A percentile compares a stretch with the other conserved stretches of the same genome.
Evolutionary conservation across 2,329 filamentous ascomycete species (phyloP).

Genomic region (Tympanopsis confertula): DNA sequence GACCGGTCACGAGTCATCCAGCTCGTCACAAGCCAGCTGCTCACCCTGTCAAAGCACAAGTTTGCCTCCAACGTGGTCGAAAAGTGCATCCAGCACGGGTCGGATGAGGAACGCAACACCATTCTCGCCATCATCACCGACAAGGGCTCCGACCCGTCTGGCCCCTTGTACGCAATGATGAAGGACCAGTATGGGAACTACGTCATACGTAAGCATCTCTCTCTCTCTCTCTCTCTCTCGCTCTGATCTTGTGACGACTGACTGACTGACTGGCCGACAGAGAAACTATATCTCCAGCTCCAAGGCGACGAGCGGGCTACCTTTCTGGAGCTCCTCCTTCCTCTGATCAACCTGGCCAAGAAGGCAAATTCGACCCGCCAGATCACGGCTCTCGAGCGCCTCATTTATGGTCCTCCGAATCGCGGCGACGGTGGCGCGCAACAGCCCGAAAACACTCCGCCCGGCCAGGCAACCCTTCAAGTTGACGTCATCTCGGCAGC

Average conservation of each 20-base stretch:
- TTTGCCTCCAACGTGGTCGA: constrained; percentile 96
- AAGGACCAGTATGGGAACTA: constrained; percentile 92
- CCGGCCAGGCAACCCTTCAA: constrained; percentile 24
- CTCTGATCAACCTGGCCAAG: constrained; percentile 48
- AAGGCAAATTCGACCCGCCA: constrained; percentile 56
- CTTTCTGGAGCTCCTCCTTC: constrained; percentile 52
- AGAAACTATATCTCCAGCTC: constrained; percentile 64
- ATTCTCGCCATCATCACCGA: constrained; percentile 56
- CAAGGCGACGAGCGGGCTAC: constrained; percentile 44
- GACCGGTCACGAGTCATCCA: constrained; percentile 65
- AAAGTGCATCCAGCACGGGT: constrained; percentile 70
- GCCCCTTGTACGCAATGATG: constrained; percentile 65
- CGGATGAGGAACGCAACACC: constrained; percentile 52
- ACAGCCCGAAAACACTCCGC: constrained; percentile 12
- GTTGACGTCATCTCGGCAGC: constrained; percentile 38
- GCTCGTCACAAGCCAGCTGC: constrained; percentile 59
- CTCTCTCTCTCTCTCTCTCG: not conserved
- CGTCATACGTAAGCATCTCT: constrained; percentile 70
- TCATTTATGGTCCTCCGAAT: constrained; percentile 24
- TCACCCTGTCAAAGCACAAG: constrained; percentile 82
- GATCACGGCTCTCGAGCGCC: constrained; percentile 49
- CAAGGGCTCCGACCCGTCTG: constrained; percentile 51
- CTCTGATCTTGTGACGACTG: constrained; percentile 2
- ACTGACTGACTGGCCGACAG: constrained; percentile 31
- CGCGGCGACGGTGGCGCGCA: constrained; percentile 6